Base-by-base conservation (phyloP, 257 asterid species). In the Buddleja alternifolia region DNA sequence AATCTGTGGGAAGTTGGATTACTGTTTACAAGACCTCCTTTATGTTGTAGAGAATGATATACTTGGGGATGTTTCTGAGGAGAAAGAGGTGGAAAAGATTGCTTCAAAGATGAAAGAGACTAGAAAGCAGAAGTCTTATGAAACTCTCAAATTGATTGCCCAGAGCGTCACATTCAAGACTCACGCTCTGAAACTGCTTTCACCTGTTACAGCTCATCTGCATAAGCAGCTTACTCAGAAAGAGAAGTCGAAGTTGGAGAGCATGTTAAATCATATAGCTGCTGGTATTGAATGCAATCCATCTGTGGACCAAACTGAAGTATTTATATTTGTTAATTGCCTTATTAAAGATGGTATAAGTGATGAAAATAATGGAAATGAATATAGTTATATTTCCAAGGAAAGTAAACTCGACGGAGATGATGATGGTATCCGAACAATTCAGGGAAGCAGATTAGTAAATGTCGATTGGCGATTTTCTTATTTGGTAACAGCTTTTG, bases 21-120 rank as follows among this genome's bases (percentile, higher is more conserved):
- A 83, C 77, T 93, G 99, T 71, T 75, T 93, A 60, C 84, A 68
- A 17, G 99, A 90, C 72, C 95, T 93, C 76, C 92, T 93, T 16
- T 76, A 82, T 23, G 81, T 93, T 46, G 83, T 79, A 51, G 83
- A 74, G 75, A 89, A 76, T 65, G 99, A 93, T 78, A 87, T 93
- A 69, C 86, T 93, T 44, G 97, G 96, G 61, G 95, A 76, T 78
- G 96, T 93, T 81, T 88, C 99, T 12, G 97, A 89, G 65, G 91
- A 93, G 89, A 93, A 93, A 82, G 99, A 93, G 61, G 99, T 90
- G 62, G 99, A 93, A 17, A 93, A 90, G 81, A 78, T 90, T 77
- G 96, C 99, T 85, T 87, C 93, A 40, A 93, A 88, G 67, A 90
- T 90, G 99, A 90, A 93, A 78, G 99, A 93, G 80, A 90, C 97